Conservation (phyloP, 1,284 basidiomycete genomes). For the Pyrrhoderma lamaoense region DNA sequence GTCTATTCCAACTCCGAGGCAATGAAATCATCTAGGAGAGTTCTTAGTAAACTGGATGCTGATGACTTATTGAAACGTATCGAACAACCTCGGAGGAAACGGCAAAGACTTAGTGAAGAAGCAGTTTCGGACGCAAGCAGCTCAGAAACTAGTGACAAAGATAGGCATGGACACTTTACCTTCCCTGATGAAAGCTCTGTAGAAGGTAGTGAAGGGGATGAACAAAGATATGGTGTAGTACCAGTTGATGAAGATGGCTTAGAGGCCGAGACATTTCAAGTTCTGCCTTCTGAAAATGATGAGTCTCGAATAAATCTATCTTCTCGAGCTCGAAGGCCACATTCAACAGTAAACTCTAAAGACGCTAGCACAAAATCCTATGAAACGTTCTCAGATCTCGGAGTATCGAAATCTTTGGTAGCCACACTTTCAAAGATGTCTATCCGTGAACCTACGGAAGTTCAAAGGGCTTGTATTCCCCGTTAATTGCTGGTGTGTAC, state of each 20-base stretch:
- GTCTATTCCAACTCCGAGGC: background rate
- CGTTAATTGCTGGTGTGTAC: conserved; percentile 63
- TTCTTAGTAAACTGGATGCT: conserved; percentile 10
- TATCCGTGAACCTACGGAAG: conserved; percentile 80
- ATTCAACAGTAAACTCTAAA: conserved; percentile 1
- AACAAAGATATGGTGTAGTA: conserved; percentile 9
- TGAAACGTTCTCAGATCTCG: conserved; percentile 57
- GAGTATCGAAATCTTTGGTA: conserved; percentile 67
- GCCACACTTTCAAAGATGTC: conserved; percentile 75
- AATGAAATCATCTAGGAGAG: background rate
- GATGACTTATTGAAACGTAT: conserved; percentile 34
- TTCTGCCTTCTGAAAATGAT: conserved; percentile 4
- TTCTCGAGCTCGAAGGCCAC: conserved; percentile 1
- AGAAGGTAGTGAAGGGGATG: conserved; percentile 2
- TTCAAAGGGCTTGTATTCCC: conserved; percentile 87
- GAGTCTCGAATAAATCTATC: conserved; percentile 24
- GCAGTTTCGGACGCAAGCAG: conserved; percentile 2
- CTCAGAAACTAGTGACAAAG: conserved; percentile 21
- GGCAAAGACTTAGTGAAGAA: conserved; percentile 17
- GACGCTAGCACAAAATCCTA: conserved; percentile 19
- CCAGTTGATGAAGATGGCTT: conserved; percentile 17
- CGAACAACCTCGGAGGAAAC: conserved; percentile 28
- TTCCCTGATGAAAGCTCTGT: background rate
- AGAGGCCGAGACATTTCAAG: conserved; percentile 13
- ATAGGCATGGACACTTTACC: conserved; percentile 8